Evolutionary conservation across 2,329 filamentous ascomycete genomes (phyloP).

Genomic region (Aspergillus ruber): DNA sequence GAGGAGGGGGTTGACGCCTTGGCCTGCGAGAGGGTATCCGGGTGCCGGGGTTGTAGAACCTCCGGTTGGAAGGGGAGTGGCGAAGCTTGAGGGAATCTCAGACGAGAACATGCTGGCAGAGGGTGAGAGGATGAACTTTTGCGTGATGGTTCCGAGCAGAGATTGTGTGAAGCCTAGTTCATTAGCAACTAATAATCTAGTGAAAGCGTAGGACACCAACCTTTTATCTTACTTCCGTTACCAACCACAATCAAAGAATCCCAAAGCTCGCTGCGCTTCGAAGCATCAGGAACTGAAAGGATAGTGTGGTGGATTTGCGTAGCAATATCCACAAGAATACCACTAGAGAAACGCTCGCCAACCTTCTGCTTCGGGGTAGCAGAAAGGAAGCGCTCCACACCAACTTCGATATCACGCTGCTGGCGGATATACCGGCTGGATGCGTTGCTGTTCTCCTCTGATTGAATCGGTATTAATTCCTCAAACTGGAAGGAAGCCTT

Average conservation of each 20-base stretch:
- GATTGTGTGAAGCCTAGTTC: constrained; percentile 74
- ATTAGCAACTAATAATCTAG: constrained; percentile 28
- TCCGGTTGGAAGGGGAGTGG: constrained; percentile 83
- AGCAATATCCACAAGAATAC: constrained; percentile 75
- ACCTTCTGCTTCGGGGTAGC: constrained; percentile 37
- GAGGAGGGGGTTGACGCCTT: constrained; percentile 79
- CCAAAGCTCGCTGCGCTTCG: constrained; percentile 82
- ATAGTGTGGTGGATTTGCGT: constrained; percentile 78
- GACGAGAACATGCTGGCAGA: constrained; percentile 96
- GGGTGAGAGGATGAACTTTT: constrained; percentile 84
- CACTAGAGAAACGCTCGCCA: constrained; percentile 42
- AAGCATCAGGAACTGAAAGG: constrained; percentile 73
- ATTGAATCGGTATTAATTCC: constrained; percentile 51
- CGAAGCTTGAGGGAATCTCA: constrained; percentile 88
- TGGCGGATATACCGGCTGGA: constrained; percentile 49
- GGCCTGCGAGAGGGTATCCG: constrained; percentile 50
- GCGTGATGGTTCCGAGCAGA: constrained; percentile 68
- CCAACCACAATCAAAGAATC: constrained; percentile 87
- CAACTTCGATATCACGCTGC: constrained; percentile 54
- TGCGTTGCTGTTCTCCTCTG: constrained; percentile 45
- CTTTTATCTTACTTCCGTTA: constrained; percentile 66
- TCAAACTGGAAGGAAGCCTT: constrained; percentile 57
- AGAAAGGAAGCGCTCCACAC: constrained; percentile 55
- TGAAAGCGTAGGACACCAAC: constrained; percentile 26
- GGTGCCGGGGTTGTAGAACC: constrained; percentile 74